A percentile compares a stretch with the other conserved stretches of the same genome.
These are phyloP conservation scores for Phytophthora tentaculata DNA, from an alignment of 352 stramenopile genomes.

Conservation along the genomic window DNA sequence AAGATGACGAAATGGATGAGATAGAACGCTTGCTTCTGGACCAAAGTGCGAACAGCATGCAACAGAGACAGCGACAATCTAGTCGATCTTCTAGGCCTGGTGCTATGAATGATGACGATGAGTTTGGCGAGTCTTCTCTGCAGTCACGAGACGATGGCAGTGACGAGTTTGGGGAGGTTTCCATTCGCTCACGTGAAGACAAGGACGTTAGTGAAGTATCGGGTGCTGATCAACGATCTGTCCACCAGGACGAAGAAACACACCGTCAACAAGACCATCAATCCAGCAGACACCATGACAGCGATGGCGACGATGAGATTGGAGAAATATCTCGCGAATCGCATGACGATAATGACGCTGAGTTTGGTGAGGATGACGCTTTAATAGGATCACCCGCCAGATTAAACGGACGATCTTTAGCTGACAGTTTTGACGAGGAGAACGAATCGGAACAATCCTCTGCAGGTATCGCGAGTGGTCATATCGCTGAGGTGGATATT, in stretches of 20 bases:
- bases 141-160: constrained; percentile 2
- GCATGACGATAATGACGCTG: not conserved
- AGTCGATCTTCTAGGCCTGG: not conserved
- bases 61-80: constrained; percentile 2
- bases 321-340: too few relatives aligned
- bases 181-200: constrained; percentile 2
- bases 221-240: too few relatives aligned
- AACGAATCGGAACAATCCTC: constrained; percentile 1
- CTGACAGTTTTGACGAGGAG: not conserved
- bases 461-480: not conserved
- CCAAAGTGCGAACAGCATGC: constrained; percentile 19
- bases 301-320: not conserved
- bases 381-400: constrained; percentile 4
- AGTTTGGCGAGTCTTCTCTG: constrained; percentile 20
- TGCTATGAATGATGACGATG: not conserved
- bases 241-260: too few relatives aligned
- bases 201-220: not conserved
- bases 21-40: constrained; percentile 32
- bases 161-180: constrained; percentile 19
- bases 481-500: not conserved
- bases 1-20: constrained; percentile 47
- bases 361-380: too few relatives aligned
- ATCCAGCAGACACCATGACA: too few relatives aligned
- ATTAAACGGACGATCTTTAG: not conserved
- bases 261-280: too few relatives aligned